Evolutionary conservation across 2,329 filamentous ascomycete genomes (phyloP), one percentile per base, ranked within the genome.

Genomic region (Pseudogymnoascus sp.): DNA sequence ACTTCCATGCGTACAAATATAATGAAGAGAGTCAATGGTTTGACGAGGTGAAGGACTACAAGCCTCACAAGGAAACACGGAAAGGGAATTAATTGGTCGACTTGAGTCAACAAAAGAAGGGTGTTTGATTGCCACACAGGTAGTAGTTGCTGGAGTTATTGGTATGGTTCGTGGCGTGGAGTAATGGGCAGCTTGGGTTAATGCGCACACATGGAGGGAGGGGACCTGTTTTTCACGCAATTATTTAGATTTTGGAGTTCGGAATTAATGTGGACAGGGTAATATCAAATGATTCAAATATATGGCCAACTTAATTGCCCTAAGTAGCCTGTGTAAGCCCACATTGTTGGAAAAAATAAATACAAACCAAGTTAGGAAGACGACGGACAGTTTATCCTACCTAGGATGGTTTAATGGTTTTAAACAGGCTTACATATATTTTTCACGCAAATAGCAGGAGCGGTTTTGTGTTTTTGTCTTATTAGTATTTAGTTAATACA

Each of bases 1-100:
- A 96, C 65, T 97, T 97, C 79, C 93, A 96, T 74, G 93, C 92
- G 0, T 99, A 96, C 80, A 85, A 87, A 65, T 99, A 96, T 78
- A 90, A 96, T 72, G 84, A 90, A 66, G 80, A 82, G 2, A 84
- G 79, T 18, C 86, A 88, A 66, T 91, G 88, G 83, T 99, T 99
- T 70, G 87, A 95, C 64, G 87, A 95, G 73, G 77, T 96, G 53
- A 89, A 88, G n/a, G 82, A 93, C 71, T 97, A 95, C 77, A 86
- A 89, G 75, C 83, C 95, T 31, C 84, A 84, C 67, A 83, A 83
- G 70, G 84, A 73, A 61, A 68, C 68, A 5, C 67, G 69, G 60
- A 71, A 69, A 49, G 69, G 69, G 25, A 69, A 69, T 59, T 71
- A 63, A 16, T 53, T 11, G 3, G 21, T 23, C 21, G 25, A 3